A percentile compares a stretch with the other conserved stretches of the same genome.
Conservation (phyloP, 805 yeast species). For the Candida takata region DNA sequence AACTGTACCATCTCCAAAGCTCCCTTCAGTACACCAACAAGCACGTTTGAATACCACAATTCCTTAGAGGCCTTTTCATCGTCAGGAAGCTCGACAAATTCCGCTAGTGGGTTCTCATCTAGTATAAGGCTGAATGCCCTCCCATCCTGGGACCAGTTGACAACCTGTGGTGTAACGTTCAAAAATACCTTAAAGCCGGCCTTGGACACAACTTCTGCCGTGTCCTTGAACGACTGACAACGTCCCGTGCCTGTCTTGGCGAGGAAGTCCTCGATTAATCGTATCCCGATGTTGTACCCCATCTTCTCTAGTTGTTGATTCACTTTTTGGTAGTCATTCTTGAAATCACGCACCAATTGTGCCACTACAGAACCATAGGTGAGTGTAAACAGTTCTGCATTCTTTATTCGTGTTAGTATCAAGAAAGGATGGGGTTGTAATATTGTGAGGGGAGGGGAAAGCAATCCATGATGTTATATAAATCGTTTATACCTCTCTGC, state of each 20-base stretch:
- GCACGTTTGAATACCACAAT: conserved; percentile 87
- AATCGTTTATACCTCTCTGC: too few relatives aligned
- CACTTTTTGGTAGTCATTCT: conserved; percentile 68
- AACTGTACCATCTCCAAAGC: conserved; percentile 94
- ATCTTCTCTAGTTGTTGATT: conserved; percentile 79
- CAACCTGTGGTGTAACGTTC: conserved; percentile 69
- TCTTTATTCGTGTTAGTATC: conserved; percentile 32
- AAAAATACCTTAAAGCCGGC: conserved; percentile 88
- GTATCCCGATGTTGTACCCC: conserved; percentile 92
- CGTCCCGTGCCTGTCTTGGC: conserved; percentile 84
- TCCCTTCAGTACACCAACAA: conserved; percentile 87
- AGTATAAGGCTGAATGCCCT: conserved; percentile 67
- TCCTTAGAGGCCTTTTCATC: conserved; percentile 63
- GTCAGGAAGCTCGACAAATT: conserved; percentile 89
- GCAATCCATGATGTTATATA: too few relatives aligned
- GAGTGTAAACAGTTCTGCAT: conserved; percentile 87
- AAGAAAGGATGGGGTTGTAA: neutral
- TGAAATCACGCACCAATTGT: conserved; percentile 79
- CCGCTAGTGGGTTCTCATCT: conserved; percentile 85
- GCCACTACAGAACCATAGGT: conserved; percentile 93
- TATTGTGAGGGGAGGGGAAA: neutral
- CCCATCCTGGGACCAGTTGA: conserved; percentile 71
- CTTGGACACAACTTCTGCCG: conserved; percentile 79
- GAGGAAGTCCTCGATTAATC: conserved; percentile 87
- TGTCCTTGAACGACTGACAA: conserved; percentile 72